These are phyloP conservation scores for Pholiota conissans DNA, from an alignment of 768 basidiomycete species.

Conservation along the genomic window DNA sequence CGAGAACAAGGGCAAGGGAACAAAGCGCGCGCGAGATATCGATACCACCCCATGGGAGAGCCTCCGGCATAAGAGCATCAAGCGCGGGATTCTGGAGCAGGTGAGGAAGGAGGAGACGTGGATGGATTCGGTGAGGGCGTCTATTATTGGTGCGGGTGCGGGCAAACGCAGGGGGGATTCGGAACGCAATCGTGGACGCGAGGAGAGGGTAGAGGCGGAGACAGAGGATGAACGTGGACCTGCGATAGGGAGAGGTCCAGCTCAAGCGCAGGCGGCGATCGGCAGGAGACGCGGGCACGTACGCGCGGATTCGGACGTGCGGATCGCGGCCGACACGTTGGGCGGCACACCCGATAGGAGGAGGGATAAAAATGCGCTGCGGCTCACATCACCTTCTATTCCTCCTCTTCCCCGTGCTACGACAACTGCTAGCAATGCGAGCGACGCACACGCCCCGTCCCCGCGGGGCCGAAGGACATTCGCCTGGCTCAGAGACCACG, in stretches of 20 bases:
- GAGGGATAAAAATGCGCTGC: too few species aligned
- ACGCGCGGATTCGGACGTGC: slow-evolving; percentile 27
- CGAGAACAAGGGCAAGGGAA: too few species aligned
- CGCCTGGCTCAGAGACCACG: slow-evolving; percentile 9
- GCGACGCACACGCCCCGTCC: background rate
- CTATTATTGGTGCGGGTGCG: background rate
- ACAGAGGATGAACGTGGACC: background rate
- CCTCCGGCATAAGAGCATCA: slow-evolving; percentile 50
- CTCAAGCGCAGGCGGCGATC: background rate
- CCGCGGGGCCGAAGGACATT: slow-evolving; percentile 11
- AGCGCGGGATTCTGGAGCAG: slow-evolving; percentile 42
- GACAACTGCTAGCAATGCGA: too few species aligned
- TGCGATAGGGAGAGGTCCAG: too few species aligned
- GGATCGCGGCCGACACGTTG: background rate
- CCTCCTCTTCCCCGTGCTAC: too few species aligned
- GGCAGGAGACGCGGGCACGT: slow-evolving; percentile 17
- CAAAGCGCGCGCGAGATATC: slow-evolving; percentile 12
- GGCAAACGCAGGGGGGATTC: too few species aligned
- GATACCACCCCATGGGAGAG: slow-evolving; percentile 48
- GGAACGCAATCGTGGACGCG: too few species aligned
- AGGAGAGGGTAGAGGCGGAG: too few species aligned
- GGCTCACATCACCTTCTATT: too few species aligned
- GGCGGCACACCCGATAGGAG: too few species aligned
- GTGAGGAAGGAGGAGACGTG: background rate
- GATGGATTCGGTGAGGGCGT: slow-evolving; percentile 13